Base-by-base conservation (phyloP, 2,329 filamentous ascomycete genomes). In the Cryphonectria radicalis region DNA sequence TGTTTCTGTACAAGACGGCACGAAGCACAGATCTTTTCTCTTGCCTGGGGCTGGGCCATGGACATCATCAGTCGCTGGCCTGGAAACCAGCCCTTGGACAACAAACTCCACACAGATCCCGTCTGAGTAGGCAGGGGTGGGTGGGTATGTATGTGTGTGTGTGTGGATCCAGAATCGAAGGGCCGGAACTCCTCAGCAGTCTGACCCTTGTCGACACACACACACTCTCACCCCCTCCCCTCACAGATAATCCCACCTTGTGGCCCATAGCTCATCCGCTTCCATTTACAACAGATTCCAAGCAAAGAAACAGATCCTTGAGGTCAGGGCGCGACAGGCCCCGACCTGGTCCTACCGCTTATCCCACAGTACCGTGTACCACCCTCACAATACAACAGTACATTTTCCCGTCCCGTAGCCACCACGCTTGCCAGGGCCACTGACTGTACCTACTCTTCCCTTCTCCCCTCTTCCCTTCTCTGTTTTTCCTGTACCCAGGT, bases 341-440 rank as follows among this genome's bases (percentile, higher is more conserved):
- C 53, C 62, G 50, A 37, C 37, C 63, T 67, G 63, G 62, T 55
- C 43, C 37, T 60, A 42, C 64, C 65, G 67, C 42, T 57, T 25
- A 40, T 43, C 63, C 59, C 64, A 60, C 46, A 37, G 40, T 57
- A 57, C 60, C 40, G 17, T 17, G 46, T 50, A n/a, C 46, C n/a
- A 50, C 46, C 46, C 46, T 50, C 5, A 50, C 46, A 50, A 22
- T 50, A 50, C 46, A n/a, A 50, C 22, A 32, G 67, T 70, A 72
- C 64, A 72, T 43, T 28, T 25, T 55, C 70, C 63, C 68, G 32
- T 62, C 59, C 46, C 46, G 40, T 3, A 43, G 40, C 59, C 37
- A 68, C 43, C 59, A 55, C 14, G 68, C 59, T 43, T 53, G 71
- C 67, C 71, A 70, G 71, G 68, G 68, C 68, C 68, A 59, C 55